Evolutionary conservation across 768 basidiomycete species (phyloP), one percentile per base, ranked within the genome.

Genomic region (Heimioporus sp.): DNA sequence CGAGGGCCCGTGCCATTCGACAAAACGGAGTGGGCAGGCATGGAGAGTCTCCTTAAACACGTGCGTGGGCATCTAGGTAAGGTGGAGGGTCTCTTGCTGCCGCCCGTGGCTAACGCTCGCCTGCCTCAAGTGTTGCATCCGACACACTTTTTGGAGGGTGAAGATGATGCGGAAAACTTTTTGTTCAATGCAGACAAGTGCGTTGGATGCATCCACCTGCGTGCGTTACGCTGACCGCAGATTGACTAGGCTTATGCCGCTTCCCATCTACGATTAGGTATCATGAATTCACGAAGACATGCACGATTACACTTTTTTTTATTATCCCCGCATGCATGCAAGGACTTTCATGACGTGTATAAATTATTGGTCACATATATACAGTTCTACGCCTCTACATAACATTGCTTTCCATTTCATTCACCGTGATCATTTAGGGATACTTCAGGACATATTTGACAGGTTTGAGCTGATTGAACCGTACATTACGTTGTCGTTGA

Each of bases 81-180:
- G 82, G 58, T 19, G 37, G 5, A 6, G 20, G 32, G 19, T n/a
- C 15, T 21, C 36, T 45, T 4, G 45, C n/a, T 41, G 20, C 3
- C 24, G 4, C 35, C 39, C 9, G 3, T 19, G 9, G n/a, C 54
- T 52, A 9, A 43, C 7, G 42, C 21, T 4, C 42, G 10, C 35
- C 9, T 13, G 16, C 4, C 15, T 10, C n/a, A 36, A 96, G 95
- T 98, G 36, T 49, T 91, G 11, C 90, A 90, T 71, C 85, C 95
- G 2, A 89, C 77, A 15, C 82, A 85, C 11, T 98, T 98, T 73
- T 64, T 98, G 54, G 95, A 98, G 69, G 89, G 83, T n/a, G 95
- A 98, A 70, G 92, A 96, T 64, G 76, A 83, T 1, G 86, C 88
- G 7, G 87, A 95, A 58, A 98, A 98, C 67, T 96, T 97, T 74